phyloP scores from a whole-genome alignment of 495 filamentous ascomycete species.

The Penicillium simplicissimum region DNA sequence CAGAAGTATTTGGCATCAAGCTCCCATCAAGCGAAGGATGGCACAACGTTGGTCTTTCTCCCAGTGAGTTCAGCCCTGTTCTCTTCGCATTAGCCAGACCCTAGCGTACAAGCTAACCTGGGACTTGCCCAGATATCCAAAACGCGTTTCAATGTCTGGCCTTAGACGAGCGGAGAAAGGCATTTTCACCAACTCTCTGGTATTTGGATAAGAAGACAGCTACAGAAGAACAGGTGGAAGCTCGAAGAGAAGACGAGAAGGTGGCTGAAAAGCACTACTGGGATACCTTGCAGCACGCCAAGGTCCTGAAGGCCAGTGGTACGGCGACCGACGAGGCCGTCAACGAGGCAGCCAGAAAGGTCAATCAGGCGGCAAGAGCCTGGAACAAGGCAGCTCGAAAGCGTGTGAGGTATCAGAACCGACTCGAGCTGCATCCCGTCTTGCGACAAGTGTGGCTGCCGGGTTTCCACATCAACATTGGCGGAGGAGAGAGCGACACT shows the following conservation, averaged over 20 bases:
- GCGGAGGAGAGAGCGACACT: constrained; percentile 30
- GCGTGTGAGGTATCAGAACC: constrained; percentile 13
- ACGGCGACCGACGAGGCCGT: constrained; percentile 16
- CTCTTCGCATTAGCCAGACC: not conserved
- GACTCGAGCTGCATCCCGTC: constrained; percentile 10
- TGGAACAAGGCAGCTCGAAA: constrained; percentile 15
- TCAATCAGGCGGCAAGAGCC: constrained; percentile 13
- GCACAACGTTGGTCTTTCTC: constrained; percentile 22
- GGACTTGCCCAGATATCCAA: constrained; percentile 41
- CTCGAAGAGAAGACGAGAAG: not conserved
- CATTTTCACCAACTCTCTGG: constrained; percentile 58
- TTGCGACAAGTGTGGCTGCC: constrained; percentile 35
- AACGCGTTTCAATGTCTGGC: constrained; percentile 63
- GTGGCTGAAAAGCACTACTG: constrained; percentile 6
- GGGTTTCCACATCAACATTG: constrained; percentile 50
- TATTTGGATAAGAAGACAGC: constrained; percentile 35
- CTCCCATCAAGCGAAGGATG: constrained; percentile 17
- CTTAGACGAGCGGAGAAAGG: constrained; percentile 54
- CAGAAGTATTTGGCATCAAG: constrained; percentile 24
- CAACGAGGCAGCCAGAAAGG: constrained; percentile 10
- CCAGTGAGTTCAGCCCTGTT: constrained; percentile 13
- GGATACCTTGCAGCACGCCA: constrained; percentile 7
- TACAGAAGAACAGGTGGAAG: constrained; percentile 17
- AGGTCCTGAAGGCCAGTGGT: constrained; percentile 12
- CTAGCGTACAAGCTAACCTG: constrained; percentile 4